Evolutionary conservation across 2,329 filamentous ascomycete genomes (phyloP).

Genomic region (Stachybotrys chlorohalonatus): DNA sequence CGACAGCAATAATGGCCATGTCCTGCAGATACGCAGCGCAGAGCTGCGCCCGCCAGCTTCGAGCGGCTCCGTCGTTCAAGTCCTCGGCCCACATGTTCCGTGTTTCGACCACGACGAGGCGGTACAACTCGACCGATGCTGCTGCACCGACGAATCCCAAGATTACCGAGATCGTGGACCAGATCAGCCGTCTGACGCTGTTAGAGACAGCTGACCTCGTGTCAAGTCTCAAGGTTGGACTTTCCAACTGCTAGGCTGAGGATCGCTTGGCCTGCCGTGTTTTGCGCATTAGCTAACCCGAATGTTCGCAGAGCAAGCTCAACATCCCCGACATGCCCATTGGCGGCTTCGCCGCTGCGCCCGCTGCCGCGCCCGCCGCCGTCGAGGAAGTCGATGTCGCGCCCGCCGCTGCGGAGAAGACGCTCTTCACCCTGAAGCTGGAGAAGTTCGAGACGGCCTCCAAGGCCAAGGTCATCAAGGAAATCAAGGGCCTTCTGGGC

Average conservation of each 20-base stretch:
- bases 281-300: constrained; percentile 7
- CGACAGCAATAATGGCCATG: constrained; percentile 44
- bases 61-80: constrained; percentile 36
- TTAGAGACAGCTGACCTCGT: constrained; percentile 97
- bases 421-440: constrained; percentile 93
- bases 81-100: constrained; percentile 38
- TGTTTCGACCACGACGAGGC: constrained; percentile 45
- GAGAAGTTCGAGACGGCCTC: constrained; percentile 76
- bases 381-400: constrained; percentile 79
- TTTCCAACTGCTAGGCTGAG: neutral
- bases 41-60: constrained; percentile 55
- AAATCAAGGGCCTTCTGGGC: constrained; percentile 93
- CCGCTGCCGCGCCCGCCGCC: constrained; percentile 54
- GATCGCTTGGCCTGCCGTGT: neutral
- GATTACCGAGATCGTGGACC: constrained; percentile 89
- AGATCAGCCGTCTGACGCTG: constrained; percentile 96
- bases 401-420: constrained; percentile 87
- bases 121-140: constrained; percentile 83
- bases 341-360: constrained; percentile 74
- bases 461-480: constrained; percentile 99
- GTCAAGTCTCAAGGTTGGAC: constrained; percentile 77
- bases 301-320: constrained; percentile 60
- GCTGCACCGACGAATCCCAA: constrained; percentile 65
- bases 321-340: constrained; percentile 98
- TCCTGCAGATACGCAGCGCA: constrained; percentile 55